Conservation (phyloP, 1,284 basidiomycete species). For the Leccinum griseonigrum region DNA sequence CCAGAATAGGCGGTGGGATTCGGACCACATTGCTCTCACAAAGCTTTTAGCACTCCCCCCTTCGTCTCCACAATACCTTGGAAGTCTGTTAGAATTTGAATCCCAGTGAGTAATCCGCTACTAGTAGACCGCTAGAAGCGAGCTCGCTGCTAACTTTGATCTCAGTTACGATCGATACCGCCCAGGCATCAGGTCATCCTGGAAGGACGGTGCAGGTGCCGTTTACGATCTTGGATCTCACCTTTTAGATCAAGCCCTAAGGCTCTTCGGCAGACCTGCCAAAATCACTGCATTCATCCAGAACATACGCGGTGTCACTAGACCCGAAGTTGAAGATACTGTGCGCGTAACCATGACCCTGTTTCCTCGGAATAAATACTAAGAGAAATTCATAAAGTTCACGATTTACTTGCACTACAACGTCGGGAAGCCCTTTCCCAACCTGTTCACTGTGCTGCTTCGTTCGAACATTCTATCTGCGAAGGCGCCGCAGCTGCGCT, state of each 20-base stretch:
- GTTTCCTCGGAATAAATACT: background rate
- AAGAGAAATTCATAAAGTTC: conserved; percentile 45
- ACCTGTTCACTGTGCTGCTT: conserved; percentile 67
- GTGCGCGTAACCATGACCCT: conserved; percentile 36
- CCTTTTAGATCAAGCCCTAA: conserved; percentile 75
- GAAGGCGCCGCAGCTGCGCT: conserved; percentile 65
- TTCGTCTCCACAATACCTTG: conserved; percentile 52
- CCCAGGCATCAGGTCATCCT: conserved; percentile 60
- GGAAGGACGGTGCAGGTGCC: conserved; percentile 66
- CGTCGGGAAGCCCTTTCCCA: conserved; percentile 38
- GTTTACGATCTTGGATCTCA: conserved; percentile 68
- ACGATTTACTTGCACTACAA: conserved; percentile 66
- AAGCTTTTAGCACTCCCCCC: conserved; percentile 58
- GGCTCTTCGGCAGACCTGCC: conserved; percentile 74
- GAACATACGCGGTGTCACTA: conserved; percentile 65
- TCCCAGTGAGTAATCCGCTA: conserved; percentile 51
- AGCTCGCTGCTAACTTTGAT: conserved; percentile 1
- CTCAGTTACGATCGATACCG: conserved; percentile 77
- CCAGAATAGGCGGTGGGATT: conserved; percentile 84
- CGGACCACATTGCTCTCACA: conserved; percentile 77
- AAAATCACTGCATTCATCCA: conserved; percentile 68
- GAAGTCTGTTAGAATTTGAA: conserved; percentile 71
- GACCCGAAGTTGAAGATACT: conserved; percentile 64
- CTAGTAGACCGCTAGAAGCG: background rate
- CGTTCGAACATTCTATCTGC: conserved; percentile 70